Evolutionary conservation across 441 rosid genomes (phyloP).

Genomic region (Kokia cookei): DNA sequence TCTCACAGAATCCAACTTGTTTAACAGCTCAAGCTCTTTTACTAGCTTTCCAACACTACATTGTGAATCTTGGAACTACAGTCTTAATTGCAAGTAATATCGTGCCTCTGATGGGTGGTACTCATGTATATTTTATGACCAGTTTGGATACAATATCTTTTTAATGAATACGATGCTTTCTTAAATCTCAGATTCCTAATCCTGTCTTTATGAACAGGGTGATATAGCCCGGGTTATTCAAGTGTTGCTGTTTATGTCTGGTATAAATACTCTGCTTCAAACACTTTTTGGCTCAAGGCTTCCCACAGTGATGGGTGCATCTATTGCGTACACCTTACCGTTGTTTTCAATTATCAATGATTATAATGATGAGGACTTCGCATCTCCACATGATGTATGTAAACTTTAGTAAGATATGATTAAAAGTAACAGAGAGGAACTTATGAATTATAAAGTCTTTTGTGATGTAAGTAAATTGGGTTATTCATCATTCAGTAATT

Average conservation of each 20-base stretch:
- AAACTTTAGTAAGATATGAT: background rate
- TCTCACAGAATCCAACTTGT: constrained; percentile 4
- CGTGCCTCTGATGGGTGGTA: constrained; percentile 84
- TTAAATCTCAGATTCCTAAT: background rate
- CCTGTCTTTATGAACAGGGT: constrained; percentile 44
- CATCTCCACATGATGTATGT: constrained; percentile 55
- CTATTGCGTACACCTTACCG: constrained; percentile 65
- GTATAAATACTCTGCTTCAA: constrained; percentile 78
- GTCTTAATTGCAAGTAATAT: constrained; percentile 62
- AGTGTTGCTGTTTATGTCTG: constrained; percentile 74
- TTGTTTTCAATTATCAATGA: constrained; percentile 76
- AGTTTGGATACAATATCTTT: background rate
- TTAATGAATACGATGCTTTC: background rate
- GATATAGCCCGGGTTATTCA: constrained; percentile 88
- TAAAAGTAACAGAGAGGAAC: background rate
- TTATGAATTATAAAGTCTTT: background rate
- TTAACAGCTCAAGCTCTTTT: constrained; percentile 61
- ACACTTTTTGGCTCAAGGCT: constrained; percentile 82
- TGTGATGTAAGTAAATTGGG: background rate
- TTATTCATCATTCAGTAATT: background rate
- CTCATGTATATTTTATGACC: constrained; percentile 43
- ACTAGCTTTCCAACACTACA: constrained; percentile 87
- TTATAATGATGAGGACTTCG: constrained; percentile 36
- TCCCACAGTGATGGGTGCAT: constrained; percentile 91
- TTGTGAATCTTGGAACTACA: constrained; percentile 83